These are phyloP conservation scores for Sordaria brevicollis DNA, from an alignment of 495 filamentous ascomycete species.

Conservation along the genomic window DNA sequence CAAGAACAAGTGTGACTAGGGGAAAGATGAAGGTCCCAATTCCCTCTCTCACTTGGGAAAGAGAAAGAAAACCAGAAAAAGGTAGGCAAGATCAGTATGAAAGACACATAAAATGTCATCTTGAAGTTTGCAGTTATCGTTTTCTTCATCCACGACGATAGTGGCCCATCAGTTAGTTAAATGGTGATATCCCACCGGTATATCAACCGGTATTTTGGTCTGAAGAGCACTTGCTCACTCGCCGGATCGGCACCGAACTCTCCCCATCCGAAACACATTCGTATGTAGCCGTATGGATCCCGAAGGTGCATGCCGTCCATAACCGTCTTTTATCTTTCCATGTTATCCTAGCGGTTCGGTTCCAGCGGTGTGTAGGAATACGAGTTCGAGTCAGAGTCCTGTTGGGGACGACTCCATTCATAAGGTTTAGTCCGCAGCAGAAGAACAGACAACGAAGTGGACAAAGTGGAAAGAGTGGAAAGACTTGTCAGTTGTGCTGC, in stretches of 20 bases:
- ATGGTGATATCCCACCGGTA: neutral
- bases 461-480: no score
- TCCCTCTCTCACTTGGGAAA: no score
- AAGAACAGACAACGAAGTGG: neutral
- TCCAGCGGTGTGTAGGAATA: neutral
- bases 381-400: neutral
- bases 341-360: neutral
- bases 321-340: neutral
- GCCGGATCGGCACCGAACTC: neutral
- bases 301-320: neutral
- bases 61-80: no score
- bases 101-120: no score
- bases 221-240: neutral
- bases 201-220: neutral
- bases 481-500: no score
- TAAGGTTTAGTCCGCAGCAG: neutral
- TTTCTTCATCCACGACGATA: neutral
- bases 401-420: neutral
- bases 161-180: neutral
- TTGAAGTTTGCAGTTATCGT: neutral
- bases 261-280: neutral
- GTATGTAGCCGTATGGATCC: no score
- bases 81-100: no score
- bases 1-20: no score
- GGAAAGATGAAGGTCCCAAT: no score